Base-by-base conservation (phyloP, 1,284 basidiomycete genomes). In the Pulveroboletus sp. region DNA sequence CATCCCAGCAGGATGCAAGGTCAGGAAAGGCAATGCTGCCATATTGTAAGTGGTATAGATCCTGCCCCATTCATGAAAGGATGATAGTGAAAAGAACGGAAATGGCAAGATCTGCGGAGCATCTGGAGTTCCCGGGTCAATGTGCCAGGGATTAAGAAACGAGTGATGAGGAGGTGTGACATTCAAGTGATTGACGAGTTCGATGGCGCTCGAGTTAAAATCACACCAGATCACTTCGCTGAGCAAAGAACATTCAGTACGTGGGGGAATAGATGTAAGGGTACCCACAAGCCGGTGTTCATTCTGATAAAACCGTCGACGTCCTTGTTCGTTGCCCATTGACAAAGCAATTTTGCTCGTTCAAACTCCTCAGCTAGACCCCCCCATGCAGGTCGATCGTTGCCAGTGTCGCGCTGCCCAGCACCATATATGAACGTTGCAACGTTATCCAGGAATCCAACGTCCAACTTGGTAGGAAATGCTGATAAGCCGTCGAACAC, bases 61-160 rank as follows among this genome's bases (percentile, higher is more conserved):
- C 40, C 52, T 43, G 2, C 10, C 52, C 52, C 52, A 54, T 52
- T 54, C 52, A 5, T 54, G 52, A 43, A 54, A 54, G 12, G 48
- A 43, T 7, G 52, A 54, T 11, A 52, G 5, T 10, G 52, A 54
- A 39, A 54, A 54, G 26, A 54, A 51, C 4, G 52, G 52, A 29
- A 54, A 54, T 10, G 52, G 39, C 25, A 54, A 51, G 31, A 7
- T 5, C 10, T 9, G 48, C 12, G 52, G 48, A 10, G 52, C 52
- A 24, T 54, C 52, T 14, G 52, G 52, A 22, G 52, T 17, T 33
- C 52, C 52, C 17, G 40, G 52, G 25, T 54, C 52, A 7, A 54
- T 14, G 25, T 43, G 22, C 20, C 36, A 40, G 20, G 52, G 2
- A 25, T 24, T 20, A 45, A 38, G 29, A n/a, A 14, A 14, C 2